phyloP scores from a whole-genome alignment of 2,329 filamentous ascomycete genomes.

The Mycosphaerelloides madeirae region DNA sequence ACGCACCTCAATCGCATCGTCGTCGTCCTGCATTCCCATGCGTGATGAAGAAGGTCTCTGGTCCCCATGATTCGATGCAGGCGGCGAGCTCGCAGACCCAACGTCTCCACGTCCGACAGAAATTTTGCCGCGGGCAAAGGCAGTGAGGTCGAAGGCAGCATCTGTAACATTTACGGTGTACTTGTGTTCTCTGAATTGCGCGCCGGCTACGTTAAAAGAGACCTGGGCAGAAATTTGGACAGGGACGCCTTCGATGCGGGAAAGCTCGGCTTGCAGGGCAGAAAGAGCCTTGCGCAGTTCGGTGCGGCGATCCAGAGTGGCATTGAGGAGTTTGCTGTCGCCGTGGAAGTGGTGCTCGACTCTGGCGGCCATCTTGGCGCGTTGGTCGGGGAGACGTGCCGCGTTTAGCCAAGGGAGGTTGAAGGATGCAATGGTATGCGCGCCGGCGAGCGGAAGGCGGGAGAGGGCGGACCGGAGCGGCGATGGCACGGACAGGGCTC shows the following conservation, averaged over 20 bases:
- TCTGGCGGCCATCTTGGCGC: constrained; percentile 7
- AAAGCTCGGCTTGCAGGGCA: constrained; percentile 19
- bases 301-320: constrained; percentile 17
- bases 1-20: constrained; percentile 14
- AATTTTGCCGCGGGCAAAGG: constrained; percentile 12
- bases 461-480: too few species aligned
- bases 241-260: constrained; percentile 13
- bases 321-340: constrained; percentile 20
- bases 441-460: too few species aligned
- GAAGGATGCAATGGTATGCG: too few species aligned
- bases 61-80: constrained; percentile 4
- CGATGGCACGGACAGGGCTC: too few species aligned
- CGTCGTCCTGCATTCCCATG: constrained; percentile 9
- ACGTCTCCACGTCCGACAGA: constrained; percentile 5
- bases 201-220: constrained; percentile 18
- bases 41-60: constrained; percentile 4
- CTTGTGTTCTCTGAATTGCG: constrained; percentile 16
- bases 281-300: constrained; percentile 20
- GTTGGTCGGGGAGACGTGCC: too few species aligned
- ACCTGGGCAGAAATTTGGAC: constrained; percentile 22
- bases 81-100: constrained; percentile 10
- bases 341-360: constrained; percentile 25
- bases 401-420: too few species aligned
- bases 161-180: constrained; percentile 22
- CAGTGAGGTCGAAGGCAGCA: constrained; percentile 12